phyloP scores from a whole-genome alignment of 2,329 filamentous ascomycete species.

The Trichoderma gracile region DNA sequence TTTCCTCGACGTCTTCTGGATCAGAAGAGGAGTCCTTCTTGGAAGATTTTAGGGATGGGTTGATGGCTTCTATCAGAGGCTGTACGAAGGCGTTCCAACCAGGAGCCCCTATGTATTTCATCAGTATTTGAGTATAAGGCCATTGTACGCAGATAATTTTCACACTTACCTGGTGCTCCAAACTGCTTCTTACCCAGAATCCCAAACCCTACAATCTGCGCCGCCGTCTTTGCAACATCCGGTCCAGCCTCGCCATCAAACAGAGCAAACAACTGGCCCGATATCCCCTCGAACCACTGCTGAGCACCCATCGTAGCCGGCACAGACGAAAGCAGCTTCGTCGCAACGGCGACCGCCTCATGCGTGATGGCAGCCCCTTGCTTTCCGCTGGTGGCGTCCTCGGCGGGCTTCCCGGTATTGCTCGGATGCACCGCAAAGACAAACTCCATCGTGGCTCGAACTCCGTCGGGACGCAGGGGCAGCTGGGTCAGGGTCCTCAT shows the following conservation, averaged over 20 bases:
- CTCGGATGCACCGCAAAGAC: constrained; percentile 68
- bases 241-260: constrained; percentile 55
- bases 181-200: constrained; percentile 64
- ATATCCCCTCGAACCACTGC: constrained; percentile 61
- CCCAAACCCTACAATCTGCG: constrained; percentile 53
- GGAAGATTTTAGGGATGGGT: constrained; percentile 41
- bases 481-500: constrained; percentile 59
- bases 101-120: constrained; percentile 44
- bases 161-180: constrained; percentile 58
- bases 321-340: constrained; percentile 61
- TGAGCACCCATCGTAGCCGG: constrained; percentile 56
- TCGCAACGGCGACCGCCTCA: constrained; percentile 65
- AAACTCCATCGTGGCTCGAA: constrained; percentile 69
- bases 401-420: constrained; percentile 43
- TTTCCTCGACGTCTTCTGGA: constrained; percentile 37
- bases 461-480: constrained; percentile 62
- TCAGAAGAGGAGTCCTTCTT: constrained; percentile 1
- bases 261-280: constrained; percentile 61
- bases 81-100: constrained; percentile 65
- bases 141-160: neutral
- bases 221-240: constrained; percentile 41
- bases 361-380: constrained; percentile 65
- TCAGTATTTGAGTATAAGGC: neutral
- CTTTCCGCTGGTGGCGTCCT: constrained; percentile 50
- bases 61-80: constrained; percentile 56